Conservation (phyloP, 805 yeast genomes). For the Yamadazyma endophytica region DNA sequence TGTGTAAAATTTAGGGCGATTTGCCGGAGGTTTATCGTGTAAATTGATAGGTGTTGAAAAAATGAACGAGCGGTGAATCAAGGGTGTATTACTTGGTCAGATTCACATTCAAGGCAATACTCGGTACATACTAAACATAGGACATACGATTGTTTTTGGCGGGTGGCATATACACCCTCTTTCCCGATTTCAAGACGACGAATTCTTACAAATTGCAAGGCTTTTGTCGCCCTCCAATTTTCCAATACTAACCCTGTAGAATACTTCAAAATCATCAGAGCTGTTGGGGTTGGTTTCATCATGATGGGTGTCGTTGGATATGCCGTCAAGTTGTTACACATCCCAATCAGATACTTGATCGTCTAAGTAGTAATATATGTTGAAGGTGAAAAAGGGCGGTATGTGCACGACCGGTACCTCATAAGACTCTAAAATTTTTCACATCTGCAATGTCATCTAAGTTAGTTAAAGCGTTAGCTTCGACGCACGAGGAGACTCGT, state of each 20-base stretch:
- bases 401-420: neutral
- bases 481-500: conserved; percentile 74
- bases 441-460: conserved; percentile 25
- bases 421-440: conserved; percentile 1
- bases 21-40: no score
- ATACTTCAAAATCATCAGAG: conserved; percentile 82
- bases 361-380: conserved; percentile 45
- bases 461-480: conserved; percentile 78
- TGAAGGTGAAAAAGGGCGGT: neutral
- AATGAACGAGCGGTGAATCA: no score
- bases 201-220: no score
- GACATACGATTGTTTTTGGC: no score
- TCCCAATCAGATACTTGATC: conserved; percentile 93
- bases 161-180: no score
- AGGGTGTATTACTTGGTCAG: no score
- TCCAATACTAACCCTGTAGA: conserved; percentile 45
- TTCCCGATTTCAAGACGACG: no score
- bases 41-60: no score
- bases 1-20: no score
- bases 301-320: conserved; percentile 98
- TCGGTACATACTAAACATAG: no score
- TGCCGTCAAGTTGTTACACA: conserved; percentile 88
- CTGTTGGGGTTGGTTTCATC: conserved; percentile 94
- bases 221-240: no score
- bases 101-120: no score